Evolutionary conservation across 1,139 yeast genomes (phyloP).

Genomic region (Kodamaea ohmeri): DNA sequence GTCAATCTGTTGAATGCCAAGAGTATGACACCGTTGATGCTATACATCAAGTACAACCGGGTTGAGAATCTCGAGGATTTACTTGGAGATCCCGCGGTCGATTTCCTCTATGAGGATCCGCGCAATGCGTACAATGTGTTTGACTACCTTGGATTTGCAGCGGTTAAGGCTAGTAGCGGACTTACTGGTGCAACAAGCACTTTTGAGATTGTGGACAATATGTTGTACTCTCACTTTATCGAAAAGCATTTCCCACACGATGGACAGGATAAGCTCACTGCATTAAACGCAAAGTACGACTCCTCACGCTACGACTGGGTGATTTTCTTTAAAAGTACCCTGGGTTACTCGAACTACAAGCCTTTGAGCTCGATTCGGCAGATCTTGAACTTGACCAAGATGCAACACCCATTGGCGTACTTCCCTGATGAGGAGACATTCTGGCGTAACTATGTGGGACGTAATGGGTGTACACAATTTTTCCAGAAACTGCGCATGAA

Average conservation of each 20-base stretch:
- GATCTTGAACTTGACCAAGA: slow-evolving; percentile 29
- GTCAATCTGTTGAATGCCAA: slow-evolving; percentile 62
- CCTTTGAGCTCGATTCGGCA: slow-evolving; percentile 43
- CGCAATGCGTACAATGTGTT: slow-evolving; percentile 43
- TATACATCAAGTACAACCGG: slow-evolving; percentile 69
- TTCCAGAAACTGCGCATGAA: slow-evolving; percentile 43
- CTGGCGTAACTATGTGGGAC: slow-evolving; percentile 37
- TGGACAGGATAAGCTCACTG: slow-evolving; percentile 18
- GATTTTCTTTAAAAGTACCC: slow-evolving; percentile 22
- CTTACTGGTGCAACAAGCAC: not conserved
- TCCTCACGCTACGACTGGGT: slow-evolving; percentile 34
- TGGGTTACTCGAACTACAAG: slow-evolving; percentile 24
- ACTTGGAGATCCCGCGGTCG: slow-evolving; percentile 43
- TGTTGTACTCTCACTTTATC: slow-evolving; percentile 42
- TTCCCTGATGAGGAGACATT: slow-evolving; percentile 36
- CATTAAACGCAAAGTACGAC: slow-evolving; percentile 39
- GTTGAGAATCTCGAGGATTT: slow-evolving; percentile 53
- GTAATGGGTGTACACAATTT: slow-evolving; percentile 29
- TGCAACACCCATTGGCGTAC: slow-evolving; percentile 36
- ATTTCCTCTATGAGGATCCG: slow-evolving; percentile 44
- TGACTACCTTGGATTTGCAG: slow-evolving; percentile 39
- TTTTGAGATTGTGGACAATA: slow-evolving; percentile 46
- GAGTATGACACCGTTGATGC: slow-evolving; percentile 66
- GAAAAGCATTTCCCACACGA: slow-evolving; percentile 11
- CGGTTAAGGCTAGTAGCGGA: slow-evolving; percentile 23